Evolutionary conservation across 2,329 filamentous ascomycete species (phyloP).

Genomic region (Cladophialophora chaetospira): DNA sequence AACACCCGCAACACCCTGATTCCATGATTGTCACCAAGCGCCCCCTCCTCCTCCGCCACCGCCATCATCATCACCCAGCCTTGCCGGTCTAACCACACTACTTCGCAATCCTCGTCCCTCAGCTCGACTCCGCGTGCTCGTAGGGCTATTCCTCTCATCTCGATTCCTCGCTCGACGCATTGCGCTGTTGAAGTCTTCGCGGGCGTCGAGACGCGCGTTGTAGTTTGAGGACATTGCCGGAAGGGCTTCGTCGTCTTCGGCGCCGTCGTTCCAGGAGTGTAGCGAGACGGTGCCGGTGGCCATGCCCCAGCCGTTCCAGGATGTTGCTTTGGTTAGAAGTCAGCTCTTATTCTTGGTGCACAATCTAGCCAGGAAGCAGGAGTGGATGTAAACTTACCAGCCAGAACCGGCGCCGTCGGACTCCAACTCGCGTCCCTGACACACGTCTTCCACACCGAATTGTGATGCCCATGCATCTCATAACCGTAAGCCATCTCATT

Average conservation of each 20-base stretch:
- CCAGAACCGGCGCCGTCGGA: constrained; percentile 78
- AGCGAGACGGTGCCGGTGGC: constrained; percentile 73
- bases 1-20: constrained; percentile 1
- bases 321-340: constrained; percentile 61
- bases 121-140: constrained; percentile 27
- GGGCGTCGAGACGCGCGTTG: constrained; percentile 59
- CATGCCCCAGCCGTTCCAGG: constrained; percentile 77
- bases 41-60: constrained; percentile 27
- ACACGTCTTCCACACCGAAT: constrained; percentile 68
- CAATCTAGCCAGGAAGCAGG: too few relatives aligned
- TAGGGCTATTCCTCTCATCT: neutral
- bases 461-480: constrained; percentile 43
- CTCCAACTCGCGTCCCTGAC: constrained; percentile 92
- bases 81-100: constrained; percentile 28
- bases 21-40: constrained; percentile 31
- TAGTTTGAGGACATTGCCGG: constrained; percentile 62
- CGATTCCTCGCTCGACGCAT: constrained; percentile 22
- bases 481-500: constrained; percentile 54
- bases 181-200: constrained; percentile 46
- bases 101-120: constrained; percentile 34
- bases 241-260: constrained; percentile 64
- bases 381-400: constrained; percentile 49
- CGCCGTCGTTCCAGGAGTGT: constrained; percentile 73
- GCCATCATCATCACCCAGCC: constrained; percentile 32
- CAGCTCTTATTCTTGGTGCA: neutral